A percentile compares a stretch with the other conserved stretches of the same genome.
Conservation (phyloP, 192 early-diverging fungal species). For the Pecoramyces ruminantium region DNA sequence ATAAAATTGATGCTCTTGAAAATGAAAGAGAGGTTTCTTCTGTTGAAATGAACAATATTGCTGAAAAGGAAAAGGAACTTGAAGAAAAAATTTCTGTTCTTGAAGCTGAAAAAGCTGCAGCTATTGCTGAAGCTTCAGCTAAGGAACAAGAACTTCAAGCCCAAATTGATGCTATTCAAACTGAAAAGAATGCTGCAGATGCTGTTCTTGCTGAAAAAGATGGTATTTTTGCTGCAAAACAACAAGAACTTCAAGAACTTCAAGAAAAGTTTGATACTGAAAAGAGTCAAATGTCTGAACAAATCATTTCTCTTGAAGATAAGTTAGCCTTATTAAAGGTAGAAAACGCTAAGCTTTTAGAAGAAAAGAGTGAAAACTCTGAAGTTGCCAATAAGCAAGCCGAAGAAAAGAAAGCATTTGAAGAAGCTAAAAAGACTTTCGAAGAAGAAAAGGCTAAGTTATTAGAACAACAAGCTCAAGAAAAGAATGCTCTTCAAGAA, state of each 20-base stretch:
- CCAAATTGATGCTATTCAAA: not conserved
- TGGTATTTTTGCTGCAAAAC: too few relatives aligned
- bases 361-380: not conserved
- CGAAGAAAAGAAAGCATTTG: not conserved
- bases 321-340: not conserved
- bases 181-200: not conserved
- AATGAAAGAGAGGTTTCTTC: too few relatives aligned
- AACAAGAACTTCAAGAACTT: too few relatives aligned
- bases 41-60: too few relatives aligned
- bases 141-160: too few relatives aligned
- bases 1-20: too few relatives aligned
- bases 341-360: not conserved
- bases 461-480: not conserved
- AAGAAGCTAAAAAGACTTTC: not conserved
- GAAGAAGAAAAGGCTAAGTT: not conserved
- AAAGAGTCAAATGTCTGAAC: not conserved
- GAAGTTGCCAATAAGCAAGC: not conserved
- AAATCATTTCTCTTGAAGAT: not conserved
- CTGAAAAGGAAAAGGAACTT: not conserved
- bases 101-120: not conserved
- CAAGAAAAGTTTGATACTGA: not conserved
- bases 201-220: not conserved
- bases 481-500: too few relatives aligned
- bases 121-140: too few relatives aligned
- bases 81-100: not conserved